Base-by-base conservation (phyloP, 257 asterid species). In the Striga asiatica region DNA sequence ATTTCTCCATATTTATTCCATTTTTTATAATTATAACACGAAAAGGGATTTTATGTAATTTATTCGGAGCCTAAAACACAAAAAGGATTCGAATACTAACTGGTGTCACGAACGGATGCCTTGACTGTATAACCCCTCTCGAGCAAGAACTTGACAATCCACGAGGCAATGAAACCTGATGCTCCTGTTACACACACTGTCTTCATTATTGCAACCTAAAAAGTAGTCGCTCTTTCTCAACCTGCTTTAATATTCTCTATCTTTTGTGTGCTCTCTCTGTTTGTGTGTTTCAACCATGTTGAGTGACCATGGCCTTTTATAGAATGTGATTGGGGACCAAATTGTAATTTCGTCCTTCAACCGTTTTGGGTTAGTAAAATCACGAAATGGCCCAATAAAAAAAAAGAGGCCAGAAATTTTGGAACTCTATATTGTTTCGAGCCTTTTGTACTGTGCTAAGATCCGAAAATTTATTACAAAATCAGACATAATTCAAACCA, bases 161-260 rank as follows among this genome's bases (percentile, higher is more conserved):
- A 71, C 11, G 76, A 71, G 0, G 76, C 76, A 22, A 71, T 65
- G 71, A 56, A 69, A 1, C 75, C 75, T 12, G 75, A 64, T 8
- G 71, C 75, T 35, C 75, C 75, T 10, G 75, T 71, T 19, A 65
- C 76, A 24, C 76, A 71, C 6, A 71, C 76, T 1, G 61, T 65
- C 52, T 49, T 60, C 72, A 45, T 53, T 43, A 6, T 43, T 17
- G 25, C 25, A 43, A 43, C 50, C 25, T 43, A 6, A 1, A 1
- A 7, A 10, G 0, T 1, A 3, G 8, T 4, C n/a, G 8, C 14
- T 38, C 7, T 41, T 41, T 41, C 42, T 35, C 4, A 8, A 35
- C n/a, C n/a, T n/a, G n/a, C n/a, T n/a, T n/a, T n/a, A n/a, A n/a
- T n/a, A n/a, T 7, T 27, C 32, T 27, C 32, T 27, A 3, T 27